Percentiles rank a stretch among this genome's conserved stretches.
phyloP scores from a whole-genome alignment of 768 basidiomycete species.

The Trametes villosa region DNA sequence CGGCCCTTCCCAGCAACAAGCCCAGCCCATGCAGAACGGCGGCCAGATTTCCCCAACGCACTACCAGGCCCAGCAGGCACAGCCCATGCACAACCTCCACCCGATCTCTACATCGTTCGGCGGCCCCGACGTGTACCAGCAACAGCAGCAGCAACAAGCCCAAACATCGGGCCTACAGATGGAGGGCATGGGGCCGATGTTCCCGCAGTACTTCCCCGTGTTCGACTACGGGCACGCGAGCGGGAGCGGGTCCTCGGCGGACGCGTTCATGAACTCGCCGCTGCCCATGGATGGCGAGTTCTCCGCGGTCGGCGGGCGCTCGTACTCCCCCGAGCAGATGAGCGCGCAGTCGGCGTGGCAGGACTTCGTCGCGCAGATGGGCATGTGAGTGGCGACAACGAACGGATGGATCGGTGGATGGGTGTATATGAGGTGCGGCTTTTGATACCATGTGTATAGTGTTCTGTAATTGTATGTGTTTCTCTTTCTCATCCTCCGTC shows the following conservation, averaged over 20 bases:
- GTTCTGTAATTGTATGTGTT: slow-evolving; percentile 18
- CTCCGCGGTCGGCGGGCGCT: slow-evolving; percentile 30
- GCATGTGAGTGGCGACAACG: slow-evolving; percentile 29
- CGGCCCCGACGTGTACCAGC: slow-evolving; percentile 2
- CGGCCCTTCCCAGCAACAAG: slow-evolving; percentile 16
- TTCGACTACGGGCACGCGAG: slow-evolving; percentile 63
- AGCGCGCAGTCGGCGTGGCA: slow-evolving; percentile 38
- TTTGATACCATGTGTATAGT: slow-evolving; percentile 16
- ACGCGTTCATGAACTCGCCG: slow-evolving; percentile 29
- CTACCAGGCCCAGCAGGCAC: slow-evolving; percentile 27
- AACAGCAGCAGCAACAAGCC: slow-evolving; percentile 1
- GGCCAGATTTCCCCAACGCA: slow-evolving; percentile 24
- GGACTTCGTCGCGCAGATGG: slow-evolving; percentile 39
- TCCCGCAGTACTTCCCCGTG: slow-evolving; percentile 77
- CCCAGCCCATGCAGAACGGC: slow-evolving; percentile 35
- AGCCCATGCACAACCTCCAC: slow-evolving; percentile 16
- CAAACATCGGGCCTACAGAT: slow-evolving; percentile 23
- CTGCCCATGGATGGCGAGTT: slow-evolving; percentile 34
- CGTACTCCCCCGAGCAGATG: slow-evolving; percentile 40
- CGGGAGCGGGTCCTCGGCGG: slow-evolving; percentile 28
- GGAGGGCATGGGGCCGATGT: slow-evolving; percentile 34
- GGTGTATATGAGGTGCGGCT: not conserved
- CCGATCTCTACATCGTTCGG: slow-evolving; percentile 25
- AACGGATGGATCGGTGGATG: too few species aligned
- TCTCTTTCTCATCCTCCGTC: not conserved